These are phyloP conservation scores for Cyclotella cryptica DNA, from an alignment of 108 stramenopile genomes.

Conservation along the genomic window DNA sequence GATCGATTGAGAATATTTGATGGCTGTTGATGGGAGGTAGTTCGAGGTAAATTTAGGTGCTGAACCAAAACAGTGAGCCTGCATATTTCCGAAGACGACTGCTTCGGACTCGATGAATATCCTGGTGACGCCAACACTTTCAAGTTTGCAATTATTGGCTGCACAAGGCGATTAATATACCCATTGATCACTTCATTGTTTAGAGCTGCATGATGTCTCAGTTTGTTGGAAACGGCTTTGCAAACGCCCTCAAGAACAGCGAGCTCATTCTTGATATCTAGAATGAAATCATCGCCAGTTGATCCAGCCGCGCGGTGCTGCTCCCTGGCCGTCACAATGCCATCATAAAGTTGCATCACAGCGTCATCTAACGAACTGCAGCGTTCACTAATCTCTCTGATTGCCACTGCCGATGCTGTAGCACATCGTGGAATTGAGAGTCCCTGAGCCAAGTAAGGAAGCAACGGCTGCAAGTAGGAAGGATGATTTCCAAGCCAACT, in stretches of 20 bases:
- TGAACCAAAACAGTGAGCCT: constrained; percentile 86
- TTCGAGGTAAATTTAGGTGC: constrained; percentile 45
- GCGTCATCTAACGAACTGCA: constrained; percentile 81
- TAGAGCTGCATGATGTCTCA: constrained; percentile 47
- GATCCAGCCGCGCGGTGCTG: constrained; percentile 18
- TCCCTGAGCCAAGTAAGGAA: constrained; percentile 87
- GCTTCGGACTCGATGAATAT: constrained; percentile 52
- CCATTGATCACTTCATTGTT: constrained; percentile 34
- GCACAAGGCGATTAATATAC: constrained; percentile 70
- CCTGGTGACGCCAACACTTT: constrained; percentile 55
- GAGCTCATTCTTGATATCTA: constrained; percentile 88
- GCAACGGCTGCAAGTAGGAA: constrained; percentile 69
- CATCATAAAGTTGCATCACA: constrained; percentile 83
- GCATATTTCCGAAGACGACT: constrained; percentile 79
- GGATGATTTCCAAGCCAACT: constrained; percentile 84
- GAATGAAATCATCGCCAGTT: constrained; percentile 46
- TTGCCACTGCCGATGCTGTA: constrained; percentile 83
- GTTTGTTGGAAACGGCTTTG: constrained; percentile 70
- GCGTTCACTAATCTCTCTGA: constrained; percentile 83
- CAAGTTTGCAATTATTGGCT: constrained; percentile 81
- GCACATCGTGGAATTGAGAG: constrained; percentile 76
- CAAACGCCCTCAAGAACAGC: constrained; percentile 92
- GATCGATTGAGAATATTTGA: constrained; percentile 37
- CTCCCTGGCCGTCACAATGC: constrained; percentile 64
- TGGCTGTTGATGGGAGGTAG: constrained; percentile 25